A percentile compares a stretch with the other conserved stretches of the same genome.
phyloP scores from a whole-genome alignment of 2,329 filamentous ascomycete species.

The Colletotrichum filicis region DNA sequence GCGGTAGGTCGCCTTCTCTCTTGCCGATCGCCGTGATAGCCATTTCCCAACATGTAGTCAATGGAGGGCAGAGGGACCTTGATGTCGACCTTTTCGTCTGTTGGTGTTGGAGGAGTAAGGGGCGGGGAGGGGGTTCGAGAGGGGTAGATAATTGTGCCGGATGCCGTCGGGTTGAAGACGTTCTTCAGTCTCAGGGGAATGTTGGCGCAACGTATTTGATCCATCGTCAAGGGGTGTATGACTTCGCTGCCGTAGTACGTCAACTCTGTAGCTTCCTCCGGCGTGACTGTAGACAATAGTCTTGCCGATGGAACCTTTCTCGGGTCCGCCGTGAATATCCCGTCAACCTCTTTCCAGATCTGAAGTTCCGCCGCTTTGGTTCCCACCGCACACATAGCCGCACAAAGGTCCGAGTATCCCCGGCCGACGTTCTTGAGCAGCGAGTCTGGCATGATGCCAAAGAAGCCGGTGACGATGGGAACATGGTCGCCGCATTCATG shows the following conservation, averaged over 20 bases:
- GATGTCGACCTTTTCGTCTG: slow-evolving; percentile 51
- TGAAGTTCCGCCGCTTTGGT: slow-evolving; percentile 87
- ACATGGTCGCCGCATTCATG: slow-evolving; percentile 73
- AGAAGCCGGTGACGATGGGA: slow-evolving; percentile 92
- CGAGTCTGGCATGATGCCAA: slow-evolving; percentile 90
- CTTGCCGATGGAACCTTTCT: slow-evolving; percentile 91
- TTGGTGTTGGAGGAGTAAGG: slow-evolving; percentile 65
- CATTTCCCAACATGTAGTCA: slow-evolving; percentile 26
- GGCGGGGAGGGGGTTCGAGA: slow-evolving; percentile 61
- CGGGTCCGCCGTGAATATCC: slow-evolving; percentile 87
- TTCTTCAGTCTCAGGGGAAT: slow-evolving; percentile 93
- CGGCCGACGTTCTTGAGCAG: slow-evolving; percentile 88
- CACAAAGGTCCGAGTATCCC: slow-evolving; percentile 96
- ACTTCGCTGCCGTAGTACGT: slow-evolving; percentile 96
- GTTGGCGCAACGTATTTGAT: slow-evolving; percentile 86
- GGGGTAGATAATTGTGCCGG: slow-evolving; percentile 88
- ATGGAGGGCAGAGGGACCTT: slow-evolving; percentile 52
- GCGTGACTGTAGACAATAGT: slow-evolving; percentile 86
- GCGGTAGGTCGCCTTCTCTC: slow-evolving; percentile 77
- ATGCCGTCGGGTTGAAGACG: slow-evolving; percentile 83
- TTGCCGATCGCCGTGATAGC: slow-evolving; percentile 2
- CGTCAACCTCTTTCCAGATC: slow-evolving; percentile 99
- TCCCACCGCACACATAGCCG: slow-evolving; percentile 89
- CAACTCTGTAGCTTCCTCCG: slow-evolving; percentile 93
- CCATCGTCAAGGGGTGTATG: slow-evolving; percentile 98